A percentile compares a stretch with the other conserved stretches of the same genome.
Evolutionary conservation across 768 basidiomycete genomes (phyloP).

Genomic region (Lactarius sp.): DNA sequence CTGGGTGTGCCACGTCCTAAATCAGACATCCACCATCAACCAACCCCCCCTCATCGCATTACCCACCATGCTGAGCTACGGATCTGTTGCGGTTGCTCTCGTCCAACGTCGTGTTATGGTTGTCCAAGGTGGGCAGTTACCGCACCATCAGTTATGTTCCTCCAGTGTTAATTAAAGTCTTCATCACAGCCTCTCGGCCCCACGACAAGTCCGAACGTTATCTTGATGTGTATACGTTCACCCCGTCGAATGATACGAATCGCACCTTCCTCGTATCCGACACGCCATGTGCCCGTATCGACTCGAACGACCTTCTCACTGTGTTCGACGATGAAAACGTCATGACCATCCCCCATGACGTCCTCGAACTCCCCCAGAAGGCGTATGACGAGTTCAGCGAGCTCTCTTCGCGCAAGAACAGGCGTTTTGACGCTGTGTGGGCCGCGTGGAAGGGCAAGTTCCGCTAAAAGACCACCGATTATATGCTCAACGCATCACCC

Average conservation of each 20-base stretch:
- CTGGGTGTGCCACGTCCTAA: not conserved
- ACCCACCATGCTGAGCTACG: conserved; percentile 32
- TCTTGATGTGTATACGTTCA: conserved; percentile 62
- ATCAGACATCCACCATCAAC: not conserved
- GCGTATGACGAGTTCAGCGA: conserved; percentile 56
- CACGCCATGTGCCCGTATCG: conserved; percentile 59
- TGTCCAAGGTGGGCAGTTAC: conserved; percentile 51
- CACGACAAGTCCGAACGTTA: conserved; percentile 52
- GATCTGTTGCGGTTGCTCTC: conserved; percentile 62
- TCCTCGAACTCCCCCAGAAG: conserved; percentile 59
- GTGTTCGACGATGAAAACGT: conserved; percentile 46
- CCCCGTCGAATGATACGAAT: conserved; percentile 50
- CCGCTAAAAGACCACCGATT: conserved; percentile 8
- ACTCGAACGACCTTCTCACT: conserved; percentile 52
- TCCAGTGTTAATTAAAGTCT: not conserved
- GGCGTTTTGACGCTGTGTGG: conserved; percentile 58
- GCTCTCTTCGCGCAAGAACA: conserved; percentile 47
- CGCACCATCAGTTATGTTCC: not conserved
- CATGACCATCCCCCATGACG: conserved; percentile 37
- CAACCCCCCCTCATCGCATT: too few relatives aligned
- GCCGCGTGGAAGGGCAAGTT: conserved; percentile 38
- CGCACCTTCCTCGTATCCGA: conserved; percentile 59
- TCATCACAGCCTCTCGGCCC: conserved; percentile 46
- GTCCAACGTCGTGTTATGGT: conserved; percentile 65
- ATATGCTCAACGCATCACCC: not conserved